Conservation (phyloP, 1,284 basidiomycete genomes). For the Pterulicium gracile region DNA sequence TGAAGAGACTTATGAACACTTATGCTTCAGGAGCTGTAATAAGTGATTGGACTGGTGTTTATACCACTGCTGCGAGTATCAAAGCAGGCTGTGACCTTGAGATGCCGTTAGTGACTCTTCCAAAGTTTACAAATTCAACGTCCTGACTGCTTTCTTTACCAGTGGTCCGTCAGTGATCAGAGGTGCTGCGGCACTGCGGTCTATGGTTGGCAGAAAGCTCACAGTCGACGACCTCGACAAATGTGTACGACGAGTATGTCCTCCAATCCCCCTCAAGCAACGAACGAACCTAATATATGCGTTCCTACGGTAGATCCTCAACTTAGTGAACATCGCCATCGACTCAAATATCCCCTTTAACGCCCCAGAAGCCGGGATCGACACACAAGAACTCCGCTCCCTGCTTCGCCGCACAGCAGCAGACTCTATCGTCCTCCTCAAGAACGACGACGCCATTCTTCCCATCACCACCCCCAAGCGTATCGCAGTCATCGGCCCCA, state of each 20-base stretch:
- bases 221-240: background rate
- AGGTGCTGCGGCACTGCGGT: no score
- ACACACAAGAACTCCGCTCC: background rate
- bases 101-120: background rate
- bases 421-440: background rate
- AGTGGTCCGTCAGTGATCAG: no score
- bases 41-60: background rate
- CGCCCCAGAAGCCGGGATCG: background rate
- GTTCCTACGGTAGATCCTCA: background rate
- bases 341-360: background rate
- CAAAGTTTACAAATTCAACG: no score
- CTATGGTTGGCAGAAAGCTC: no score
- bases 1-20: no score
- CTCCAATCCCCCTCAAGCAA: background rate
- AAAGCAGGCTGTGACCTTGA: background rate
- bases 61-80: background rate
- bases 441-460: background rate
- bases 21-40: no score
- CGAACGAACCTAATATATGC: background rate
- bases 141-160: no score
- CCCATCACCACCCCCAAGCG: background rate
- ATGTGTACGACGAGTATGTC: background rate
- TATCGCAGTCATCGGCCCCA: background rate
- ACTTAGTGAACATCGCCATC: background rate
- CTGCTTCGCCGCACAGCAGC: background rate